Evolutionary conservation across 169 alveolate genomes (phyloP), one percentile per base, ranked within the genome.

Genomic region (Plasmodium berghei): DNA sequence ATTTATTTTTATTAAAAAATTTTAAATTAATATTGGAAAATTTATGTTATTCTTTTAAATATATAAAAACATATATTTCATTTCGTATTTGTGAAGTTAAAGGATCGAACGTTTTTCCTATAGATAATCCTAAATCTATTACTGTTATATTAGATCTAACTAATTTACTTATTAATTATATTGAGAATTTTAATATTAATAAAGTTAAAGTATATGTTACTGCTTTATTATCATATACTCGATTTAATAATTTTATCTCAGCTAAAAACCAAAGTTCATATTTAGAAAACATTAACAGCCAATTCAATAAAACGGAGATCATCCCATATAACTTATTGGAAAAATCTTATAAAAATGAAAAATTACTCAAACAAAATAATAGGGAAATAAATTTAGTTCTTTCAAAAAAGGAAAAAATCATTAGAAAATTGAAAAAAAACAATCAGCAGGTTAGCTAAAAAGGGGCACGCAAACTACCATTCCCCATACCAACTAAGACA

Each of bases 61-160:
- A 34, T 66, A 12, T 83, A 54, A 83, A 58, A 72, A 56, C 90
- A 5, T 83, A 83, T 22, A 67, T 67, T 6, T 83, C 90, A 0
- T 83, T 67, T 83, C 90, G 90, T 26, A 54, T 83, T 22, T 83
- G 77, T 20, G 90, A 83, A 48, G 62, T 34, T 26, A 83, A 83
- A 42, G 72, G 86, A 54, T 66, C 64, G 9, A 62, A 42, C 2
- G 9, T 14, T 34, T 46, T 83, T 9, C 42, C 52, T 22, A 46
- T 69, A 42, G 63, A 69, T 26, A 69, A 83, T 46, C 70, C 72
- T 16, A 67, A 46, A 59, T 16, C 48, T 10, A 67, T 83, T 71
- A 67, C 73, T 12, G 34, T 28, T 40, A 48, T 83, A 45, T 46
- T 67, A 55, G 90, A 83, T 42, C 18, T 59, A 54, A 83, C 90